phyloP scores from a whole-genome alignment of 1,139 yeast genomes.

The Suhomyces kunorum region DNA sequence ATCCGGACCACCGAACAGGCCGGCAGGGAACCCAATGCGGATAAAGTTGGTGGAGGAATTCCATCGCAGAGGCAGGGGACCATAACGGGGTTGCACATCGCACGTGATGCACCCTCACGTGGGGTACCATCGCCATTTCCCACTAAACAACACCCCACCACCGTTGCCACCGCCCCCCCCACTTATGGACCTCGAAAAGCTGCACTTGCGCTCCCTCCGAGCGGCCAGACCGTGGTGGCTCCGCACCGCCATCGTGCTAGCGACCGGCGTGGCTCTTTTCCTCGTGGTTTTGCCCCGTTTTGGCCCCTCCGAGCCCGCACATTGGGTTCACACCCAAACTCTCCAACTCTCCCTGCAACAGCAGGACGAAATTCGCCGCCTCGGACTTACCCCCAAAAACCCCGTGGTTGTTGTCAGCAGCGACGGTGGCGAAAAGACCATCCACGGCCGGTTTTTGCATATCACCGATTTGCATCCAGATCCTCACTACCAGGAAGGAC shows the following conservation, averaged over 20 bases:
- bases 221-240: background rate
- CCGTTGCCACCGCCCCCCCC: background rate
- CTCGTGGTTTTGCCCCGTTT: background rate
- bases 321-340: background rate
- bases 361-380: constrained; percentile 14
- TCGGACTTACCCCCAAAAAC: constrained; percentile 37
- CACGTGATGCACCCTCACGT: constrained; percentile 2
- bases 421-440: constrained; percentile 29
- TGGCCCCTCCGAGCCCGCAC: background rate
- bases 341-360: constrained; percentile 7
- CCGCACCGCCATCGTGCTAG: background rate
- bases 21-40: too few species aligned
- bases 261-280: background rate
- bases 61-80: background rate
- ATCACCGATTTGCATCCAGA: constrained; percentile 88
- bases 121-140: background rate
- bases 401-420: constrained; percentile 30
- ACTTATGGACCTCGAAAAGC: constrained; percentile 6
- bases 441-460: constrained; percentile 78
- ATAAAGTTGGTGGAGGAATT: too few species aligned
- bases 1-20: too few species aligned
- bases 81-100: background rate
- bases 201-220: background rate
- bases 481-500: constrained; percentile 59
- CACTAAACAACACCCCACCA: background rate